Conservation (phyloP, 345 rosid species). For the Aethionema arabicum region DNA sequence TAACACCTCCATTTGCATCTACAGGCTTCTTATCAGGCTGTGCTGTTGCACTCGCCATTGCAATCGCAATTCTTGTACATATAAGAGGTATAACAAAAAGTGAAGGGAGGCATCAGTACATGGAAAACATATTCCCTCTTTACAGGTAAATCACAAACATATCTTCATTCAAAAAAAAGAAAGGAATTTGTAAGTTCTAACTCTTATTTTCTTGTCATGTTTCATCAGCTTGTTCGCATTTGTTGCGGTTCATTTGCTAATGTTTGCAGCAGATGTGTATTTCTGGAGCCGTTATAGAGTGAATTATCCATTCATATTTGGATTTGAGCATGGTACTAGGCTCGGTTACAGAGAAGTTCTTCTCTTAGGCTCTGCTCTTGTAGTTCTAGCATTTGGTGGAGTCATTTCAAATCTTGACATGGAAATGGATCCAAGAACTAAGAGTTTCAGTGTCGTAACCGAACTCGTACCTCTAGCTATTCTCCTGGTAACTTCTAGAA, state of each 20-base stretch:
- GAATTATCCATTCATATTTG: conserved; percentile 72
- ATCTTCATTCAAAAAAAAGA: conserved; percentile 1
- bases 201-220: neutral
- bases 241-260: conserved; percentile 62
- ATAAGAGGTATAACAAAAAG: conserved; percentile 47
- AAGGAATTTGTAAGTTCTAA: neutral
- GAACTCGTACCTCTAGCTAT: conserved; percentile 68
- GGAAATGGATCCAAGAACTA: conserved; percentile 80
- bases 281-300: conserved; percentile 67
- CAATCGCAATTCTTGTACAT: conserved; percentile 53
- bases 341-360: conserved; percentile 67
- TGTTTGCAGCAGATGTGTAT: conserved; percentile 62
- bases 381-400: conserved; percentile 53
- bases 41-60: conserved; percentile 55
- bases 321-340: conserved; percentile 73
- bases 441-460: conserved; percentile 52
- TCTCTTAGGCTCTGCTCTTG: conserved; percentile 50
- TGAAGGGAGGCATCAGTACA: conserved; percentile 50
- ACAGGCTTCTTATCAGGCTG: conserved; percentile 69
- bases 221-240: conserved; percentile 62
- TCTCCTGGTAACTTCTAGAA: conserved; percentile 48
- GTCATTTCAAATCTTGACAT: conserved; percentile 70
- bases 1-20: conserved; percentile 11
- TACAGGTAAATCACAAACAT: conserved; percentile 42
- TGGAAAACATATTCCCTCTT: conserved; percentile 84